These are phyloP conservation scores for Coniferiporia weirii DNA, from an alignment of 1,284 basidiomycete genomes.

Conservation along the genomic window DNA sequence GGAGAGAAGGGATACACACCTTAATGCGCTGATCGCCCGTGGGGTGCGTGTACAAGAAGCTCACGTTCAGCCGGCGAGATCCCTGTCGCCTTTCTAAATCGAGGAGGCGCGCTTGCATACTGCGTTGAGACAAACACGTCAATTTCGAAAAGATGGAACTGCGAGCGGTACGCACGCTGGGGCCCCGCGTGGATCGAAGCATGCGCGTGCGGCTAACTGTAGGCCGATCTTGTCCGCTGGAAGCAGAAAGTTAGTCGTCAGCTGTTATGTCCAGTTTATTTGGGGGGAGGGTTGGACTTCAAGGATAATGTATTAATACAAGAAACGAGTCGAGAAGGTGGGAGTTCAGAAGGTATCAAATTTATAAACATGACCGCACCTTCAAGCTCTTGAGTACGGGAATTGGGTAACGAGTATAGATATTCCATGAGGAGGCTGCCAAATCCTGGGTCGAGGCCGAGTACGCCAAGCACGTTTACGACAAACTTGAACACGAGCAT, in stretches of 20 bases:
- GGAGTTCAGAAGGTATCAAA: background rate
- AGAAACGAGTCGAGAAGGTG: too few species aligned
- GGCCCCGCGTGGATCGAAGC: conserved; percentile 75
- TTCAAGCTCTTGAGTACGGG: conserved; percentile 77
- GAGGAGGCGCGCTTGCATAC: conserved; percentile 64
- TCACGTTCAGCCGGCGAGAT: conserved; percentile 28
- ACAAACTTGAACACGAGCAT: conserved; percentile 50
- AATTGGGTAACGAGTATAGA: conserved; percentile 77
- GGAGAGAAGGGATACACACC: conserved; percentile 35
- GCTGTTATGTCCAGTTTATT: background rate
- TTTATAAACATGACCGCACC: conserved; percentile 36
- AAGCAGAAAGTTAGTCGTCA: background rate
- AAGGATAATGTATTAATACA: too few species aligned
- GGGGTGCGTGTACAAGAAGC: conserved; percentile 76
- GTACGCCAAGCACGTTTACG: conserved; percentile 39
- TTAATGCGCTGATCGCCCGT: conserved; percentile 62
- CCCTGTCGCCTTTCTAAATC: conserved; percentile 39
- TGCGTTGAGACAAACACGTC: conserved; percentile 24
- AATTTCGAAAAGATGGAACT: conserved; percentile 8
- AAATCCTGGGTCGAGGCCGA: conserved; percentile 56
- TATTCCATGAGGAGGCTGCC: conserved; percentile 44
- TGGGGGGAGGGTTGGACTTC: too few species aligned
- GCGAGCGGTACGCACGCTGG: conserved; percentile 46
- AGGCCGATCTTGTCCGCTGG: conserved; percentile 76
- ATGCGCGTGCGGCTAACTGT: conserved; percentile 68